Conservation (phyloP, 2,329 filamentous ascomycete genomes). For the Pyricularia sp. region DNA sequence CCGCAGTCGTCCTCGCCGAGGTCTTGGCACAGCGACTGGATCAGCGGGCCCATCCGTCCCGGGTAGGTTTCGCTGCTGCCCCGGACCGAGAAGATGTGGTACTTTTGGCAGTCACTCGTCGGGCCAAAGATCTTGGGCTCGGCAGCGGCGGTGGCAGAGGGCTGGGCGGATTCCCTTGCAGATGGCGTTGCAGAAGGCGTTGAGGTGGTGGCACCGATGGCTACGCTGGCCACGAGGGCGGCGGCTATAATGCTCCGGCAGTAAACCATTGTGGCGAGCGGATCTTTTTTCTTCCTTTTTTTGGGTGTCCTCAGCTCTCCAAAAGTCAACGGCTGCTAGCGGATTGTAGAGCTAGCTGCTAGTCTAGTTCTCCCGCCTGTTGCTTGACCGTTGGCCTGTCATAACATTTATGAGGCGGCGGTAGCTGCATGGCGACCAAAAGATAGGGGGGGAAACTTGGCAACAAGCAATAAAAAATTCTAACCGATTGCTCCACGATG, state of each 20-base stretch:
- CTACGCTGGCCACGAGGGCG: not conserved
- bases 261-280: not conserved
- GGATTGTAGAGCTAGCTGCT: not conserved
- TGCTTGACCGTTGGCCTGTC: not conserved
- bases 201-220: not conserved
- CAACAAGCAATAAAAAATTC: not conserved
- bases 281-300: too few relatives aligned
- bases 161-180: not conserved
- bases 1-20: conserved; percentile 3
- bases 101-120: not conserved
- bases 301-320: not conserved
- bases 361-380: too few relatives aligned
- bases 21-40: conserved; percentile 17
- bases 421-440: not conserved
- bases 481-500: not conserved
- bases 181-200: not conserved
- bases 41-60: conserved; percentile 20
- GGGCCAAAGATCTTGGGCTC: not conserved
- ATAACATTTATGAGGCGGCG: not conserved
- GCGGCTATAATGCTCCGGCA: not conserved
- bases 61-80: conserved; percentile 25
- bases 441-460: not conserved
- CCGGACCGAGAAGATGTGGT: conserved; percentile 7
- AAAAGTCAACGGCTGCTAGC: not conserved
- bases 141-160: not conserved